These are phyloP conservation scores for Populus hybrid DNA, from an alignment of 441 rosid genomes.

Conservation along the genomic window DNA sequence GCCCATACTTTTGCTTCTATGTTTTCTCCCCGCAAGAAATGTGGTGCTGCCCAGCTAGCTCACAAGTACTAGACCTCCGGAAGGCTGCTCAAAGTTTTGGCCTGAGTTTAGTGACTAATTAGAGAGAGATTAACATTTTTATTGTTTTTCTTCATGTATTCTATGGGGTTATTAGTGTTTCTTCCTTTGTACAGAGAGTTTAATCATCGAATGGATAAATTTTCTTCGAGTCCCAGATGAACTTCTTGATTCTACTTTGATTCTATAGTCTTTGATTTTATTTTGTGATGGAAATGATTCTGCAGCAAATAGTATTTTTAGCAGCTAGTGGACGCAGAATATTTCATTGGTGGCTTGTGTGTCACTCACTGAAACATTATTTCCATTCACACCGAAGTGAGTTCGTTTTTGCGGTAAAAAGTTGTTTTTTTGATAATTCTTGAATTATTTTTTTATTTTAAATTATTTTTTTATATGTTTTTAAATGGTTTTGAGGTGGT, in stretches of 20 bases:
- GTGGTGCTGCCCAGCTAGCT: not conserved
- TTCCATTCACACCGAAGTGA: too few species aligned
- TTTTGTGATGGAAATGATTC: not conserved
- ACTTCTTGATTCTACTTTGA: not conserved
- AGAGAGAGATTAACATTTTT: not conserved
- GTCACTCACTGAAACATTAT: too few species aligned
- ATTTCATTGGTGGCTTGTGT: too few species aligned
- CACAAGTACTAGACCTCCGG: not conserved
- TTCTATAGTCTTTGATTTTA: not conserved
- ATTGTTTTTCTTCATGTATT: not conserved
- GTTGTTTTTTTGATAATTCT: too few species aligned
- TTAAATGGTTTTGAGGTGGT: too few species aligned
- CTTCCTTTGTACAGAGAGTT: not conserved
- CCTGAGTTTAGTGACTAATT: too few species aligned
- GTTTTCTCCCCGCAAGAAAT: slow-evolving; percentile 15
- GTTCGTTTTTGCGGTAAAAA: too few species aligned
- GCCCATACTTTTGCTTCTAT: slow-evolving; percentile 37
- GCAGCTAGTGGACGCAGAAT: too few species aligned
- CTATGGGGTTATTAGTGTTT: not conserved
- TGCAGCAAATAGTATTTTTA: not conserved
- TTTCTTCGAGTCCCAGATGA: not conserved
- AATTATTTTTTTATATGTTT: too few species aligned
- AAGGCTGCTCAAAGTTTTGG: not conserved
- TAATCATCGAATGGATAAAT: not conserved
- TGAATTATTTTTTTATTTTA: too few species aligned